These are phyloP conservation scores for Selaginella tamariscina DNA, from an alignment of 75 land plant species.

Conservation along the genomic window DNA sequence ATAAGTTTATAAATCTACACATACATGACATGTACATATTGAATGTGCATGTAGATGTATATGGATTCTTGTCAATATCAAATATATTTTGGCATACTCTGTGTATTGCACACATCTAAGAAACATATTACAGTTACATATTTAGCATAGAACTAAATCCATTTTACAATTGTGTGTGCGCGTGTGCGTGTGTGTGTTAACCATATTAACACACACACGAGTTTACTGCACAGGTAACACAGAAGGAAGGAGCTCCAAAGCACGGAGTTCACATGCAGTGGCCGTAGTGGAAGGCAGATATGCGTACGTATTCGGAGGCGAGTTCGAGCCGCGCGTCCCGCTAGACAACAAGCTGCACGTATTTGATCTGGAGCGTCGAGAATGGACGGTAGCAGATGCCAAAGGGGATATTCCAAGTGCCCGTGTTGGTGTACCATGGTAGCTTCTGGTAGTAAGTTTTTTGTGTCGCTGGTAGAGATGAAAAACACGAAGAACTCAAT, in stretches of 20 bases:
- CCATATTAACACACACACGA: too few relatives aligned
- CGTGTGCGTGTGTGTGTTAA: too few relatives aligned
- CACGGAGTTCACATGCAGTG: constrained; percentile 82
- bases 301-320: constrained; percentile 85
- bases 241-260: constrained; percentile 50
- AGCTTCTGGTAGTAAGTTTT: constrained; percentile 39
- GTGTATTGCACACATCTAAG: too few relatives aligned
- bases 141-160: too few relatives aligned
- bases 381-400: constrained; percentile 51
- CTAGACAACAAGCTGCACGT: constrained; percentile 71
- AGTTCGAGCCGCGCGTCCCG: constrained; percentile 73
- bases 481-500: constrained; percentile 58
- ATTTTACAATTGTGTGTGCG: too few relatives aligned
- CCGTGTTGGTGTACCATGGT: constrained; percentile 89
- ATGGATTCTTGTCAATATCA: too few relatives aligned
- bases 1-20: too few relatives aligned
- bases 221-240: constrained; percentile 52
- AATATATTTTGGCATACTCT: too few relatives aligned
- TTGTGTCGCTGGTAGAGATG: constrained; percentile 79
- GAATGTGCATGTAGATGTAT: too few relatives aligned
- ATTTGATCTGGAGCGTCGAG: constrained; percentile 43
- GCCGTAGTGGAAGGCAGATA: constrained; percentile 60
- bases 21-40: too few relatives aligned
- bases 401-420: constrained; percentile 70
- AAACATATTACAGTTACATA: too few relatives aligned